Conservation (phyloP, 2,329 filamentous ascomycete genomes). For the Penicillium sp. region DNA sequence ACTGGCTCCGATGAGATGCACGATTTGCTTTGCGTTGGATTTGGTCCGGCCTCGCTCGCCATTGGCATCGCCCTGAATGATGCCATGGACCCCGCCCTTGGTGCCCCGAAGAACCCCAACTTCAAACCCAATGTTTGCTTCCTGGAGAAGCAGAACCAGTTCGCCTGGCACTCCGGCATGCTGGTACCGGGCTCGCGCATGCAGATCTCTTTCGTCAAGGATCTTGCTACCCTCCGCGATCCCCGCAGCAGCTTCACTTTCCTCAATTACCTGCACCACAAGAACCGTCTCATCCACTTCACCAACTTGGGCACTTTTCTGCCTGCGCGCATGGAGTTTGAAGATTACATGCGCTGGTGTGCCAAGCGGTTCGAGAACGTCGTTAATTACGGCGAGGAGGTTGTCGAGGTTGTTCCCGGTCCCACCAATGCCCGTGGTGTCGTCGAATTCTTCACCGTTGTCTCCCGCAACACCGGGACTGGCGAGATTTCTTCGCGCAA, state of each 20-base stretch:
- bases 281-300: conserved; percentile 81
- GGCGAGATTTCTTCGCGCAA: conserved; percentile 42
- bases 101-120: conserved; percentile 32
- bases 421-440: conserved; percentile 47
- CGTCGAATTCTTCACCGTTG: conserved; percentile 66
- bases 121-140: conserved; percentile 72
- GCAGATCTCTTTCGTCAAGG: conserved; percentile 98
- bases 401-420: conserved; percentile 67
- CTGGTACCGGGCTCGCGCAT: conserved; percentile 88
- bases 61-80: conserved; percentile 89
- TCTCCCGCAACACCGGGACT: conserved; percentile 59
- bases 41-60: conserved; percentile 85
- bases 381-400: conserved; percentile 76
- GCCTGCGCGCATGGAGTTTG: conserved; percentile 82
- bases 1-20: conserved; percentile 64
- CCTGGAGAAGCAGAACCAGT: conserved; percentile 77
- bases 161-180: conserved; percentile 96
- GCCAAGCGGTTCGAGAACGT: conserved; percentile 71
- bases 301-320: conserved; percentile 88
- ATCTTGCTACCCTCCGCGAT: conserved; percentile 84
- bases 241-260: conserved; percentile 92
- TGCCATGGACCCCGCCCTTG: conserved; percentile 53
- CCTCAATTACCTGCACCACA: conserved; percentile 84
- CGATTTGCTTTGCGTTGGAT: conserved; percentile 87
- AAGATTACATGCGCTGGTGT: conserved; percentile 95